Percentiles rank a stretch among this genome's conserved stretches.
These are phyloP conservation scores for Geotrichum aggregatum DNA, from an alignment of 1,139 yeast genomes.

Conservation along the genomic window DNA sequence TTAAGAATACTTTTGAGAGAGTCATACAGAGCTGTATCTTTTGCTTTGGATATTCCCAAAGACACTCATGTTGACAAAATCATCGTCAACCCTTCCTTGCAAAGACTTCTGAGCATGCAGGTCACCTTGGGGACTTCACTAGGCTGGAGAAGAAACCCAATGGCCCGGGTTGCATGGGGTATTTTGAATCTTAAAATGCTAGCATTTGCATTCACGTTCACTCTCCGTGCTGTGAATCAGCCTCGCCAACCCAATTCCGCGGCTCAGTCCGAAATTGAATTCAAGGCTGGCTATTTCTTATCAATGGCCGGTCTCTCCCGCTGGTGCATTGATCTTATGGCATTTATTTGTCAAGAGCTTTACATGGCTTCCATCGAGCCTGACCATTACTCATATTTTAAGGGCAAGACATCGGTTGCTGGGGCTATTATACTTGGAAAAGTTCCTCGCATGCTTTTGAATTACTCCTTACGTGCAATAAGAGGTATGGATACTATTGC, in stretches of 20 bases:
- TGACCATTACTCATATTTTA: slow-evolving; percentile 15
- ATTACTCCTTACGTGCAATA: slow-evolving; percentile 66
- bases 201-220: slow-evolving; percentile 71
- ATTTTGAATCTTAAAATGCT: slow-evolving; percentile 65
- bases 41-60: slow-evolving; percentile 60
- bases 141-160: slow-evolving; percentile 47
- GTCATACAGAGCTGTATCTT: slow-evolving; percentile 63
- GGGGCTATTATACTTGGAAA: slow-evolving; percentile 48
- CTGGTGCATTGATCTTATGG: slow-evolving; percentile 72
- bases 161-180: slow-evolving; percentile 62
- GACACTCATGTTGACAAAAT: slow-evolving; percentile 66
- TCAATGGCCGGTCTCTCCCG: slow-evolving; percentile 68
- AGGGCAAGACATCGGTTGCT: slow-evolving; percentile 29
- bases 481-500: slow-evolving; percentile 58
- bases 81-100: slow-evolving; percentile 69
- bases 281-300: slow-evolving; percentile 53
- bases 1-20: slow-evolving; percentile 50
- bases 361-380: slow-evolving; percentile 32
- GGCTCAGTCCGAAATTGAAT: slow-evolving; percentile 46
- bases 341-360: slow-evolving; percentile 64
- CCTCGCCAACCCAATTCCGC: slow-evolving; percentile 24
- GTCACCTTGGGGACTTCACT: slow-evolving; percentile 56
- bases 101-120: slow-evolving; percentile 57
- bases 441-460: slow-evolving; percentile 64
- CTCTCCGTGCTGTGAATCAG: slow-evolving; percentile 45